Evolutionary conservation across 331 rosid genomes (phyloP).

Genomic region (Saraca asoca): DNA sequence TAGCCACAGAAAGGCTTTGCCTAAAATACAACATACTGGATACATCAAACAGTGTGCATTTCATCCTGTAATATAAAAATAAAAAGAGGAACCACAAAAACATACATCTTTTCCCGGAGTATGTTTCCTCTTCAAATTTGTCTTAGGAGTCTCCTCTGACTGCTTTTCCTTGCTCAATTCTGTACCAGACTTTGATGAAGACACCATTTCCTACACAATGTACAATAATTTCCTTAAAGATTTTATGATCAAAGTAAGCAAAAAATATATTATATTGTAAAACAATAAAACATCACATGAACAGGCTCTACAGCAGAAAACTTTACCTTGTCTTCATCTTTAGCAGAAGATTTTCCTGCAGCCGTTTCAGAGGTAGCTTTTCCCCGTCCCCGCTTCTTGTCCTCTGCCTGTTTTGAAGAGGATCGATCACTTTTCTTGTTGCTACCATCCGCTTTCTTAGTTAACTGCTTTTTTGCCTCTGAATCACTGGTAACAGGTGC

Average conservation of each 20-base stretch:
- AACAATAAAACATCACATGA: background rate
- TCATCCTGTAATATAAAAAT: no score
- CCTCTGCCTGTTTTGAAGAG: constrained; percentile 51
- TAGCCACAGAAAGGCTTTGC: constrained; percentile 6
- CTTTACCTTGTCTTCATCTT: constrained; percentile 64
- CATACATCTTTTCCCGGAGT: constrained; percentile 62
- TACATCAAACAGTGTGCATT: background rate
- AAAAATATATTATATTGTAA: background rate
- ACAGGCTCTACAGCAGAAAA: constrained; percentile 4
- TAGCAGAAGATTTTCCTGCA: constrained; percentile 43
- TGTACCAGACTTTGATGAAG: constrained; percentile 50
- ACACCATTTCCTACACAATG: constrained; percentile 46
- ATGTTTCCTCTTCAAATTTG: constrained; percentile 71
- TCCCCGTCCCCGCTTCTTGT: constrained; percentile 50
- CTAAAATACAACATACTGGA: background rate
- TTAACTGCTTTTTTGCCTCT: constrained; percentile 57
- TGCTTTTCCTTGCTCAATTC: constrained; percentile 56
- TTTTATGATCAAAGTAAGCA: background rate
- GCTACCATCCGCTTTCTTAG: constrained; percentile 55
- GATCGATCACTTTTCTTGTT: constrained; percentile 50
- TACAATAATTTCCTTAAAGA: constrained; percentile 9
- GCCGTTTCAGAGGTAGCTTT: constrained; percentile 49
- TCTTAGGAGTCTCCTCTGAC: constrained; percentile 56
- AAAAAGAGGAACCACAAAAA: background rate
- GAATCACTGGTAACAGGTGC: constrained; percentile 41